These are phyloP conservation scores for Excoecaria cochinchinensis DNA, from an alignment of 345 rosid genomes.

Conservation along the genomic window DNA sequence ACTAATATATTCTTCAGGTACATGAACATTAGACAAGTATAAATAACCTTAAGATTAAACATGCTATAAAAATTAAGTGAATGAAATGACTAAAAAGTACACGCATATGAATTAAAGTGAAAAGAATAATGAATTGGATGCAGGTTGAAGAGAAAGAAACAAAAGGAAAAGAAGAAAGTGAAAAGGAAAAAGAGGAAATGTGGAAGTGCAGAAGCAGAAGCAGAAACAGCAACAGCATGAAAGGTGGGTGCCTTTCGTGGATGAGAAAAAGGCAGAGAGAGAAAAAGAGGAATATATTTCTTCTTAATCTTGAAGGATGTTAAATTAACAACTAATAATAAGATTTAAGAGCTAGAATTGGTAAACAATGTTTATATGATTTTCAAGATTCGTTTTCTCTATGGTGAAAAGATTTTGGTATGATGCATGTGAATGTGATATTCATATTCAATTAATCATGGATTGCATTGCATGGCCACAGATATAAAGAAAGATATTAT, in stretches of 20 bases:
- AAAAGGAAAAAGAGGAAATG: constrained; percentile 14
- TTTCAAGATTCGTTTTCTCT: constrained; percentile 13
- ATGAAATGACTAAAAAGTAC: neutral
- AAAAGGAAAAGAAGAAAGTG: constrained; percentile 29
- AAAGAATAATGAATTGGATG: constrained; percentile 2
- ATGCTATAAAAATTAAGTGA: neutral
- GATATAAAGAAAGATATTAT: no score
- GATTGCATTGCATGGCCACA: no score
- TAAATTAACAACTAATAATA: constrained; percentile 12
- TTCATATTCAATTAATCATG: no score
- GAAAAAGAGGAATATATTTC: constrained; percentile 42
- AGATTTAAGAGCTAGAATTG: constrained; percentile 10
- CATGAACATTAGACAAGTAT: no score
- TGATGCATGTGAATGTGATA: no score
- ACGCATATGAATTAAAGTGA: neutral
- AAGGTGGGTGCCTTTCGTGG: constrained; percentile 72
- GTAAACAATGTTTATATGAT: neutral
- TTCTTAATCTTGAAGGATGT: constrained; percentile 36
- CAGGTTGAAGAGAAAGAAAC: constrained; percentile 42
- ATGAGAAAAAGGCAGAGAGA: constrained; percentile 52
- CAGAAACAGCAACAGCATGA: constrained; percentile 16
- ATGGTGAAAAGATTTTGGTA: neutral
- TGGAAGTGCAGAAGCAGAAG: constrained; percentile 32
- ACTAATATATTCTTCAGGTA: no score
- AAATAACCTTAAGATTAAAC: no score